These are phyloP conservation scores for Acrocalymma vagum DNA, from an alignment of 2,329 filamentous ascomycete genomes.

Conservation along the genomic window DNA sequence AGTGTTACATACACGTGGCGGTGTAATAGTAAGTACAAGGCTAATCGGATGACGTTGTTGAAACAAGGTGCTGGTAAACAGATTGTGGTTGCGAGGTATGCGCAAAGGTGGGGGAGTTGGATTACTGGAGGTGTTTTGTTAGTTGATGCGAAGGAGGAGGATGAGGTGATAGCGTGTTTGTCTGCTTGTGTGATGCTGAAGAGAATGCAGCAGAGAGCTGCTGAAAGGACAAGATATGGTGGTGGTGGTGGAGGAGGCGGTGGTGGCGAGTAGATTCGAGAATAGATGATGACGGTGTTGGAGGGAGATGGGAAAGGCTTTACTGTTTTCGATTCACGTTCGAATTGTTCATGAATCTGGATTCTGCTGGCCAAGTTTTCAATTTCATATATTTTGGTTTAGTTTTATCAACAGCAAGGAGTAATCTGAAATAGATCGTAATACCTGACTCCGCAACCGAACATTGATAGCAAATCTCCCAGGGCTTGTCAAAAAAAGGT, in stretches of 20 bases:
- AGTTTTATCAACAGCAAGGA: too few species aligned
- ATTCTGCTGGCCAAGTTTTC: too few species aligned
- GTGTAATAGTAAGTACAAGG: slow-evolving; percentile 8
- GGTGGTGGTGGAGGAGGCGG: slow-evolving; percentile 5
- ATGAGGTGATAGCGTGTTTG: slow-evolving; percentile 6
- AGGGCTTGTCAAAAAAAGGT: too few species aligned
- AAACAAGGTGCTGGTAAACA: slow-evolving; percentile 3
- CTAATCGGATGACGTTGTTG: slow-evolving; percentile 10
- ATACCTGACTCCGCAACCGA: too few species aligned
- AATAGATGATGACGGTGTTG: too few species aligned
- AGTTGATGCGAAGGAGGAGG: slow-evolving; percentile 6
- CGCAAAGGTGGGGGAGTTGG: slow-evolving; percentile 10
- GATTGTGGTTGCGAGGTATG: slow-evolving; percentile 8
- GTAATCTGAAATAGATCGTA: too few species aligned
- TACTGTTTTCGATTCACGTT: too few species aligned
- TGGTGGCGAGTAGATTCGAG: too few species aligned
- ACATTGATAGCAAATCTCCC: too few species aligned
- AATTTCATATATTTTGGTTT: too few species aligned
- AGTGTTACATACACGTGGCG: slow-evolving; percentile 10
- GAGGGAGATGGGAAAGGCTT: too few species aligned
- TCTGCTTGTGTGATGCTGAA: slow-evolving; percentile 10
- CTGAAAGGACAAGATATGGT: slow-evolving; percentile 3
- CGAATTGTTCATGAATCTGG: too few species aligned
- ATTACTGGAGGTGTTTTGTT: slow-evolving; percentile 6
- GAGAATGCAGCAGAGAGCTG: slow-evolving; percentile 10